Conservation (phyloP, 768 basidiomycete genomes). For the Hypsizygus marmoreus region DNA sequence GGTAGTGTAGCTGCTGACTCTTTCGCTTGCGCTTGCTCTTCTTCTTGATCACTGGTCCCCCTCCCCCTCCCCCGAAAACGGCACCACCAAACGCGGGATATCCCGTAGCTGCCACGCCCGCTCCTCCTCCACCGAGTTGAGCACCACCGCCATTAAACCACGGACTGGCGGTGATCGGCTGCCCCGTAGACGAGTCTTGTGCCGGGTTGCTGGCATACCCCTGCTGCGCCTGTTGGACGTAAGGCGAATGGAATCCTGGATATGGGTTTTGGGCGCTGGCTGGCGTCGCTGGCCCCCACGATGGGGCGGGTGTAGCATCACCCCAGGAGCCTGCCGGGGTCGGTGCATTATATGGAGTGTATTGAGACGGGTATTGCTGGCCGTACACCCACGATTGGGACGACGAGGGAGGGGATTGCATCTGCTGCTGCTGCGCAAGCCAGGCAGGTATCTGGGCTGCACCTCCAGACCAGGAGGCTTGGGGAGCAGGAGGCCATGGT, state of each 20-base stretch:
- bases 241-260: slow-evolving; percentile 4
- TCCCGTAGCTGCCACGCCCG: slow-evolving; percentile 2
- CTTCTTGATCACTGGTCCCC: slow-evolving; percentile 6
- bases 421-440: slow-evolving; percentile 1
- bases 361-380: slow-evolving; percentile 6
- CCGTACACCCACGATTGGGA: slow-evolving; percentile 19
- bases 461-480: neutral
- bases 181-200: slow-evolving; percentile 13
- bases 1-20: slow-evolving; percentile 7
- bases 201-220: neutral
- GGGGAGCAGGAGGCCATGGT: neutral
- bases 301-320: slow-evolving; percentile 19
- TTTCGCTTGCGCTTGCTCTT: slow-evolving; percentile 15
- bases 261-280: slow-evolving; percentile 7
- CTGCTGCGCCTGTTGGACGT: slow-evolving; percentile 7
- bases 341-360: slow-evolving; percentile 12
- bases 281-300: slow-evolving; percentile 19
- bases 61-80: neutral
- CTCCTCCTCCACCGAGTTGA: slow-evolving; percentile 11
- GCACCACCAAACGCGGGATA: neutral
- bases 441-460: neutral
- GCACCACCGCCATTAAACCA: slow-evolving; percentile 21
- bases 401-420: slow-evolving; percentile 5
- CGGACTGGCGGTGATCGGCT: slow-evolving; percentile 24
- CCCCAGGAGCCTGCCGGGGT: slow-evolving; percentile 21